Evolutionary conservation across 768 basidiomycete species (phyloP), one percentile per base, ranked within the genome.

Genomic region (Arthromyces matolae): DNA sequence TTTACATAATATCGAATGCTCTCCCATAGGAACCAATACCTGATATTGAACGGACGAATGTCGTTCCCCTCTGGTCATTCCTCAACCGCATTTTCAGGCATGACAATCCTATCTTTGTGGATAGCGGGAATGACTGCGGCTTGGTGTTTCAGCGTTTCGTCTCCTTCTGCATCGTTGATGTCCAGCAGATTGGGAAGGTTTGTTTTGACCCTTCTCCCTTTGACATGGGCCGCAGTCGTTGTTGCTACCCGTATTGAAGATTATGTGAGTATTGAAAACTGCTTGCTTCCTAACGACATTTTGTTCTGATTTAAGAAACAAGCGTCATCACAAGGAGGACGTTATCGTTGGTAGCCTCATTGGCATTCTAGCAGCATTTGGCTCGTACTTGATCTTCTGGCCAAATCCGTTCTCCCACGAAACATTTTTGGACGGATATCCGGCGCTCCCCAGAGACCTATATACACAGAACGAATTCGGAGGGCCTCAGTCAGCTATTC

Each of bases 31-130:
- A 62, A 77, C 27, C 43, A 59, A 16, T 54, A 68, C 4, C 47
- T 60, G 9, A 57, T 84, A 22, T 37, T 70, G 12, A 74, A 78
- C 45, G 82, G 81, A 12, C 67, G 81, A 27, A 70, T 73, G 45
- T 85, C 83, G 0, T 86, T 86, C 57, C 84, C 83, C 6, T 84
- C 82, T 9, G 84, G 84, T 5, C 84, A 86, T 60, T 82, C 83
- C 1, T 81, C 83, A 1, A 77, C 78, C 9, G 83, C 77, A 7
- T 85, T 81, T 57, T 71, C 78, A 2, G 83, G 83, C 24, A 84
- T 85, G 80, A 69, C 75, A 19, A 81, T 83, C 54, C 56, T 83
- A 18, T 75, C 79, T 4, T 69, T 86, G 8, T 84, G 77, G 67
- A 63, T 84, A 12, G 83, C 83, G 23, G 78, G 80, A n/a, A 75